Percentiles rank a stretch among this genome's conserved stretches.
These are phyloP conservation scores for Emmonsiellopsis sp. DNA, from an alignment of 2,329 filamentous ascomycete species.

Conservation along the genomic window DNA sequence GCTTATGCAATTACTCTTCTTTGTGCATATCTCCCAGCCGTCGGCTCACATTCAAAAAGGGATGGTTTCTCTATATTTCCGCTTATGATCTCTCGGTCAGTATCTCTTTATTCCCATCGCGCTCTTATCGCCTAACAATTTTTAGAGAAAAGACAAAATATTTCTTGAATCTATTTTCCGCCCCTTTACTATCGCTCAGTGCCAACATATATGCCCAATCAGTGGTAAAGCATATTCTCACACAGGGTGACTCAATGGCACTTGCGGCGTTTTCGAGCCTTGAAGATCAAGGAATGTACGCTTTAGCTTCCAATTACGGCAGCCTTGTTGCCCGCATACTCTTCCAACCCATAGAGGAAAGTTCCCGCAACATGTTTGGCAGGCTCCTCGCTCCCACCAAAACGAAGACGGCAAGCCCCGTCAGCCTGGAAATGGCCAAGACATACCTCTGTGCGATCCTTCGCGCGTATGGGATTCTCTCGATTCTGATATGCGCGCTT, in stretches of 20 bases:
- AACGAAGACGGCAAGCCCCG: conserved; percentile 12
- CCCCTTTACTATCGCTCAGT: conserved; percentile 61
- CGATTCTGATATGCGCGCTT: conserved; percentile 57
- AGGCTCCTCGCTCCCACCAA: conserved; percentile 53
- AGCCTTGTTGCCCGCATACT: conserved; percentile 78
- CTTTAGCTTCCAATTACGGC: conserved; percentile 89
- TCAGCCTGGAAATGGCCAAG: conserved; percentile 20
- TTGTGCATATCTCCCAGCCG: conserved; percentile 58
- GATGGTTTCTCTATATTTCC: conserved; percentile 63
- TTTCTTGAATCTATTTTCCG: conserved; percentile 55
- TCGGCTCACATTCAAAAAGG: conserved; percentile 45
- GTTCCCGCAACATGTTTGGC: conserved; percentile 80
- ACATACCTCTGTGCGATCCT: conserved; percentile 45
- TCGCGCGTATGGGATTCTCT: conserved; percentile 64
- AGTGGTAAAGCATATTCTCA: conserved; percentile 83
- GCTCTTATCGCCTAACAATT: conserved; percentile 10
- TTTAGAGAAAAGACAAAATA: conserved; percentile 34
- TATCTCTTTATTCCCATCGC: conserved; percentile 4
- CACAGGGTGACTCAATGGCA: conserved; percentile 86
- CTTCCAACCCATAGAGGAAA: conserved; percentile 93
- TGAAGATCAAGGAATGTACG: conserved; percentile 80
- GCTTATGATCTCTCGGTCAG: conserved; percentile 37
- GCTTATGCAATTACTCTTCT: conserved; percentile 63
- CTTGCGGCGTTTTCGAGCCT: conserved; percentile 70
- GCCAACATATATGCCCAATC: conserved; percentile 82